Conservation (phyloP, 73 alveolate genomes). For the Halteria grandinella region DNA sequence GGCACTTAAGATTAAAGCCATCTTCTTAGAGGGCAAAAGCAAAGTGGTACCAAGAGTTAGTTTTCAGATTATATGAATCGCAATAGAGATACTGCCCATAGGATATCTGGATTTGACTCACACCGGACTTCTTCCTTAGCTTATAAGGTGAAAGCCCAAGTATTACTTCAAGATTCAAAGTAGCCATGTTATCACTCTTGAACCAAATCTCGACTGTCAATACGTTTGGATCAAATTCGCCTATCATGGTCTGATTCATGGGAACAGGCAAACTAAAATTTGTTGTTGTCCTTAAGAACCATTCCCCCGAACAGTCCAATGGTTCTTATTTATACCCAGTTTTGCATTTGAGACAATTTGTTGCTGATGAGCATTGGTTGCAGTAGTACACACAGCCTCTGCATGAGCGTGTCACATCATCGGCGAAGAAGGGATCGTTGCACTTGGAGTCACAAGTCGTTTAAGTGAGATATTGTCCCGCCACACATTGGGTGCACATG, state of each 20-base stretch:
- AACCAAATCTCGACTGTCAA: slow-evolving; percentile 37
- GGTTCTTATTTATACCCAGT: not conserved
- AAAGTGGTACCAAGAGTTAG: slow-evolving; percentile 28
- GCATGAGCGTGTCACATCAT: not conserved
- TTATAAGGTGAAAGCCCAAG: slow-evolving; percentile 30
- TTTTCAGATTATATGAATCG: not conserved
- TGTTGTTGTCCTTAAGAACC: not conserved
- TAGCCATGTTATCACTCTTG: slow-evolving; percentile 2
- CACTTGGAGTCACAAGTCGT: not conserved
- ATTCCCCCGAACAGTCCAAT: slow-evolving; percentile 21
- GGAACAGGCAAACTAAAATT: not conserved
- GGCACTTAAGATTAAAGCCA: not conserved
- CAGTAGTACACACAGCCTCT: slow-evolving; percentile 6
- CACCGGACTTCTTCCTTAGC: slow-evolving; percentile 1
- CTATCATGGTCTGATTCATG: not conserved
- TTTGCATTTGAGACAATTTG: slow-evolving; percentile 4
- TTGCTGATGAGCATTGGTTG: not conserved
- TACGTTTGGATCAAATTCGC: not conserved
- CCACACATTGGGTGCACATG: not conserved
- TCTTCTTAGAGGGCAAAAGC: not conserved
- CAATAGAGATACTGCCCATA: not conserved
- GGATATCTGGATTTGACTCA: not conserved
- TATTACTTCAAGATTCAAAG: slow-evolving; percentile 10
- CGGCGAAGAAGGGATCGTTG: slow-evolving; percentile 5
- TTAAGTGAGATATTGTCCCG: not conserved